phyloP scores from a whole-genome alignment of 2,329 filamentous ascomycete species.

The Clarireedia sp. region DNA sequence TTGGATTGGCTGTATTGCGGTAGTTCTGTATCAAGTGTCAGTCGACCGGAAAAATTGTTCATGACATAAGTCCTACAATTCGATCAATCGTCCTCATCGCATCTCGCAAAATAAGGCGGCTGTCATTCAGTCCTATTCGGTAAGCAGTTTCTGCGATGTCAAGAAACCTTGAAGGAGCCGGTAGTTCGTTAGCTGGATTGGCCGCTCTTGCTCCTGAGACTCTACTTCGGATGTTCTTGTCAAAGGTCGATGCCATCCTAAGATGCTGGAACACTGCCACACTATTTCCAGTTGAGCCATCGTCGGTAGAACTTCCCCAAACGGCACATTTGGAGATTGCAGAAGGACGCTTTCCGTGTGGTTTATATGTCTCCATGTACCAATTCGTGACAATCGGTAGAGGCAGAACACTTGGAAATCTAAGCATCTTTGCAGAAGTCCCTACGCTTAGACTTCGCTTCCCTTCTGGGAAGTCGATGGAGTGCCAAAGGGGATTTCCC shows the following conservation, averaged over 20 bases:
- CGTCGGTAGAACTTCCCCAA: neutral
- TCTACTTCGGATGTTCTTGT: neutral
- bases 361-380: neutral
- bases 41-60: neutral
- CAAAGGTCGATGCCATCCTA: neutral
- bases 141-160: neutral
- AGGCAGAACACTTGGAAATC: neutral
- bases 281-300: neutral
- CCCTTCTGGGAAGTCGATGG: neutral
- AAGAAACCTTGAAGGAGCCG: neutral
- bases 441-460: neutral
- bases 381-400: neutral
- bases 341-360: neutral
- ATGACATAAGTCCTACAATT: neutral
- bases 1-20: neutral
- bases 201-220: neutral
- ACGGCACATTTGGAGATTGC: neutral
- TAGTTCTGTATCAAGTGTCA: neutral
- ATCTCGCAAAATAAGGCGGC: neutral
- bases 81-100: neutral
- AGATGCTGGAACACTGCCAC: neutral
- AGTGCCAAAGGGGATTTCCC: neutral
- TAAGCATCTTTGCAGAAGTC: neutral
- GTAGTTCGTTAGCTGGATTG: neutral
- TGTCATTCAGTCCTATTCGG: neutral